Base-by-base conservation (phyloP, 2,329 filamentous ascomycete species). In the Pseudogymnoascus destructans region DNA sequence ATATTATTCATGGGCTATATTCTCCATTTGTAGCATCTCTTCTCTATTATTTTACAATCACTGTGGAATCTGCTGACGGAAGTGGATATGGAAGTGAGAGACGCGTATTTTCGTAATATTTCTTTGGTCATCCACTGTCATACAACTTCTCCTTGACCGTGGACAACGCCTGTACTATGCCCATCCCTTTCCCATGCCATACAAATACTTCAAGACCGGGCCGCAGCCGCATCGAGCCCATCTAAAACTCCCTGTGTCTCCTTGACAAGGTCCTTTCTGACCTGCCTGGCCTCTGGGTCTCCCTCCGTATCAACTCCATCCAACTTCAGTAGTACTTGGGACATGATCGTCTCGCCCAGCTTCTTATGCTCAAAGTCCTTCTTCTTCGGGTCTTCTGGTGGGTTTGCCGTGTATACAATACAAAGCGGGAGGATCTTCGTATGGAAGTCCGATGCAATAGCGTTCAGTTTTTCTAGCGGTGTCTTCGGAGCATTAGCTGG, bases 271-370 rank as follows among this genome's bases (percentile, higher is more conserved):
- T 84, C 85, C 73, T 87, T 91, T 66, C 88, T 75, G 68, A 75
- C 79, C 10, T 76, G 72, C 61, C 87, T 77, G 23, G 86, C 81
- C 10, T 84, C 81, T 8, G 74, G 69, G 63, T 87, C 81, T 4
- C 86, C 86, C 54, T 85, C 84, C 0, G 84, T 84, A 64, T 92
- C 86, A 2, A 92, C 81, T 19, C 79, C 83, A 68, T 93, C 88
- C 36, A 89, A 71, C 72, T 91, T 92, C 63, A 93, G 72, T 35
- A 92, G 67, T 2, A 90, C 81, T 64, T 90, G 85, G 61, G 85
- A 81, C 75, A 93, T 75, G 36, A 90, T 79, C 3, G 84, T 87
- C 74, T 93, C 88, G 3, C 81, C 84, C 15, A 93, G 70, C 68
- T 80, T 84, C 68, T 85, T 83, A 69, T 92, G 85, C 66, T 91